Evolutionary conservation across 495 filamentous ascomycete genomes (phyloP).

Genomic region (Penicillium pancosmium): DNA sequence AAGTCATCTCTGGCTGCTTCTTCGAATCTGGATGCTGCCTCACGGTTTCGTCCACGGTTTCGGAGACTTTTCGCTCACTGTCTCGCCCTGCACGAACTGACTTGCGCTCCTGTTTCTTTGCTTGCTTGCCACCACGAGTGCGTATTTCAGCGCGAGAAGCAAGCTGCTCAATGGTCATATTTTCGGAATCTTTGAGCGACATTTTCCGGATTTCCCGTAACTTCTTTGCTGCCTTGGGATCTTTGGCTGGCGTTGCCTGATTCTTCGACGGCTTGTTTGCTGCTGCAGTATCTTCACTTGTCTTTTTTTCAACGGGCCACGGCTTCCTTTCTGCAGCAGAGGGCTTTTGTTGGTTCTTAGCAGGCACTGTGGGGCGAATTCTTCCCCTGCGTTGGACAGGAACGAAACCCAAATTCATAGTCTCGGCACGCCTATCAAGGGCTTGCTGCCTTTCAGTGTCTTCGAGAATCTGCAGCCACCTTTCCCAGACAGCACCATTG

Average conservation of each 20-base stretch:
- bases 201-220: too few relatives aligned
- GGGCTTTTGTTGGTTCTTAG: too few relatives aligned
- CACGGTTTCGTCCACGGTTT: not conserved
- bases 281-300: too few relatives aligned
- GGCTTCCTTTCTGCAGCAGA: not conserved
- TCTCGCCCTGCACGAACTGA: not conserved
- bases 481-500: not conserved
- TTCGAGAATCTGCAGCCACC: not conserved
- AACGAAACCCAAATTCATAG: conserved; percentile 3
- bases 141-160: too few relatives aligned
- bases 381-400: not conserved
- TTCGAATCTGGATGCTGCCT: too few relatives aligned
- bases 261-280: too few relatives aligned
- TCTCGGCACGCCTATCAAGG: not conserved
- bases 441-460: not conserved
- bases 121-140: too few relatives aligned
- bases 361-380: not conserved
- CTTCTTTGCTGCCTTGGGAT: too few relatives aligned
- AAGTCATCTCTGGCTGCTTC: not conserved
- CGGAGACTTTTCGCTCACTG: not conserved
- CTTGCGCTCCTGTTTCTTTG: not conserved
- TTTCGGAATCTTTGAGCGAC: too few relatives aligned
- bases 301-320: not conserved
- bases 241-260: too few relatives aligned
- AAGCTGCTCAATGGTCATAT: too few relatives aligned